phyloP scores from a whole-genome alignment of 192 early-diverging fungal genomes.

The Irineochytrium annulatum region DNA sequence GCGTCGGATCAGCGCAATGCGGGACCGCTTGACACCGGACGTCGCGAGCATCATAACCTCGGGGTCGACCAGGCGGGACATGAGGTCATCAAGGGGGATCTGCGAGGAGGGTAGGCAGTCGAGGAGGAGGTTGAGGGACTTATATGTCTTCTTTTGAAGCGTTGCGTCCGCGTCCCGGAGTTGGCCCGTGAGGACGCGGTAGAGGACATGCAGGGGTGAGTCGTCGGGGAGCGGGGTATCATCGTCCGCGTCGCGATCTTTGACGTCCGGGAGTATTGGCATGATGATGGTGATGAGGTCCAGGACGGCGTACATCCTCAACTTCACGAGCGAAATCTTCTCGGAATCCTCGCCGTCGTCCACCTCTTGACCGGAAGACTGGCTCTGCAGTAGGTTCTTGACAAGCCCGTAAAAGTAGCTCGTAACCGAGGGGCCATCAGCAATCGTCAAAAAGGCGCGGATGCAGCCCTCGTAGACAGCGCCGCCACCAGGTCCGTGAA shows the following conservation, averaged over 20 bases:
- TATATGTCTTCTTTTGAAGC: constrained; percentile 95
- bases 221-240: constrained; percentile 18
- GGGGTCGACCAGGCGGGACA: constrained; percentile 60
- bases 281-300: constrained; percentile 78
- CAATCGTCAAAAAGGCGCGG: constrained; percentile 39
- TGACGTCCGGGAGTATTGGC: constrained; percentile 56
- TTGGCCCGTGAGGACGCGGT: constrained; percentile 46
- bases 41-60: constrained; percentile 65
- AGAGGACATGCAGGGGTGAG: constrained; percentile 36
- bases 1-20: constrained; percentile 64
- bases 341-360: constrained; percentile 55
- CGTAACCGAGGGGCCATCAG: constrained; percentile 33
- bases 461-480: constrained; percentile 42
- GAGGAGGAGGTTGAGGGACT: constrained; percentile 58
- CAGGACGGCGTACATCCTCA: constrained; percentile 81
- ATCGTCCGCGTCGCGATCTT: constrained; percentile 33
- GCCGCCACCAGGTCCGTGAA: constrained; percentile 43
- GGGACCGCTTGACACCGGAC: constrained; percentile 73
- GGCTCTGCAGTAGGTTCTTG: constrained; percentile 39
- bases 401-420: constrained; percentile 50
- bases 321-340: constrained; percentile 47
- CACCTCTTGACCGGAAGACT: constrained; percentile 16
- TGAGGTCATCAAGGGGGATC: constrained; percentile 37
- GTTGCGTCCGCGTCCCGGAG: constrained; percentile 64
- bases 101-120: constrained; percentile 31